Base-by-base conservation (phyloP, 805 yeast genomes). In the Cyberlindnera suaveolens region DNA sequence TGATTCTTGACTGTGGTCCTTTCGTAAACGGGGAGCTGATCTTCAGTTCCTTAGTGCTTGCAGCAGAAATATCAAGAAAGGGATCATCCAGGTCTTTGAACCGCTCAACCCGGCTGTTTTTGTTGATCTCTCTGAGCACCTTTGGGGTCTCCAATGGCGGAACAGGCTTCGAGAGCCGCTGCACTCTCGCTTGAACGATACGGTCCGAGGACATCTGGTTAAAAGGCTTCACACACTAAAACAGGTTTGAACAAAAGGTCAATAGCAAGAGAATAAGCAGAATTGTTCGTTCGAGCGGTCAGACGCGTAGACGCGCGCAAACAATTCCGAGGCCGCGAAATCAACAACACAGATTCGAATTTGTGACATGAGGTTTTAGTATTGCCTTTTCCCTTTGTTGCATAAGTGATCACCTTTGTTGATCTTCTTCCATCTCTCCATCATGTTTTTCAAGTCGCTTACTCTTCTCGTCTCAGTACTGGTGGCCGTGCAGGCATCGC, bases 401-500 rank as follows among this genome's bases (percentile, higher is more conserved):
- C 2, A 8, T 23, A 9, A 35, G 36, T 31, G 36, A 23, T 11
- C 41, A 19, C 31, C 27, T 23, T 23, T 23, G 27, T 10, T 23
- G 27, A 23, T 23, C 14, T 34, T 16, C 19, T 34, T 2, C 36
- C 17, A 17, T 34, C 17, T 16, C 18, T 20, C n/a, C n/a, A 20
- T 13, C 8, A 16, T 39, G 14, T 17, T 32, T 33, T 33, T 26
- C 41, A 15, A 20, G 37, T 32, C 23, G 27, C 35, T 14, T 20
- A 17, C 37, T 34, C 29, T 34, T 34, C 37, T 19, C 37, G 11
- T 44, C 15, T 19, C 44, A 30, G 16, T 44, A 27, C 20, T 38
- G 18, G 10, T 38, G 15, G 17, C 43, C 17, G 39, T 38, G 15
- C 45, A 54, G 17, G 72, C 68, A 15, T 66, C 84, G 1, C 86